These are phyloP conservation scores for Aspergillaceae sp. DNA, from an alignment of 2,329 filamentous ascomycete species.

Conservation along the genomic window DNA sequence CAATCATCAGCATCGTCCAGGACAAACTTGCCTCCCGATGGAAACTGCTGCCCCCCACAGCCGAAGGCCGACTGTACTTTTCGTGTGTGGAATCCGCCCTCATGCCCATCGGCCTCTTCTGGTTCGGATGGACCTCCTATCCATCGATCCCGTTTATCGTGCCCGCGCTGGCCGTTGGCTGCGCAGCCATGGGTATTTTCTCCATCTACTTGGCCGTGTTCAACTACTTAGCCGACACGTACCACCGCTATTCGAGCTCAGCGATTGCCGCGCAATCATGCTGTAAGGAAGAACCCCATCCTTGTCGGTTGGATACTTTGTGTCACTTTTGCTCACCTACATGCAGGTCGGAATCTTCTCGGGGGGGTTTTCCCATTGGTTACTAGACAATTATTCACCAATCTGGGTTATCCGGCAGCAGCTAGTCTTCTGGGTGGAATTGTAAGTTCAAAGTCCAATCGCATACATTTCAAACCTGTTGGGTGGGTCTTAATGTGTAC, in stretches of 20 bases:
- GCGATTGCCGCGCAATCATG: constrained; percentile 80
- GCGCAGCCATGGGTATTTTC: constrained; percentile 79
- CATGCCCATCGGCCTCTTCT: constrained; percentile 71
- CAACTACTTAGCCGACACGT: constrained; percentile 86
- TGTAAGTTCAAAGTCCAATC: constrained; percentile 30
- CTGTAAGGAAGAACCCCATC: constrained; percentile 37
- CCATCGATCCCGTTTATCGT: constrained; percentile 61
- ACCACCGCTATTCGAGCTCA: constrained; percentile 74
- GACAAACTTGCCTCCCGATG: constrained; percentile 54
- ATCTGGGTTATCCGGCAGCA: constrained; percentile 61
- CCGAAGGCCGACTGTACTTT: constrained; percentile 76
- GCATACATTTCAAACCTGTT: no score
- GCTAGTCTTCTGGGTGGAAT: constrained; percentile 70
- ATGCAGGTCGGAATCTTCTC: constrained; percentile 59
- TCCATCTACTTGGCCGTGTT: constrained; percentile 81
- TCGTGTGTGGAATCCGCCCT: constrained; percentile 66
- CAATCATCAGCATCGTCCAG: constrained; percentile 61
- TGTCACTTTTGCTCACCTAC: neutral
- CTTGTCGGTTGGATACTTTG: neutral
- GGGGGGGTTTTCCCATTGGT: constrained; percentile 75
- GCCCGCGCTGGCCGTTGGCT: constrained; percentile 59
- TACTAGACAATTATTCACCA: constrained; percentile 62
- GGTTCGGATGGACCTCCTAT: constrained; percentile 66
- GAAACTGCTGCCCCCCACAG: constrained; percentile 42
- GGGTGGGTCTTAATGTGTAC: no score